Conservation (phyloP, 257 asterid genomes). For the Primulina huaijiensis region DNA sequence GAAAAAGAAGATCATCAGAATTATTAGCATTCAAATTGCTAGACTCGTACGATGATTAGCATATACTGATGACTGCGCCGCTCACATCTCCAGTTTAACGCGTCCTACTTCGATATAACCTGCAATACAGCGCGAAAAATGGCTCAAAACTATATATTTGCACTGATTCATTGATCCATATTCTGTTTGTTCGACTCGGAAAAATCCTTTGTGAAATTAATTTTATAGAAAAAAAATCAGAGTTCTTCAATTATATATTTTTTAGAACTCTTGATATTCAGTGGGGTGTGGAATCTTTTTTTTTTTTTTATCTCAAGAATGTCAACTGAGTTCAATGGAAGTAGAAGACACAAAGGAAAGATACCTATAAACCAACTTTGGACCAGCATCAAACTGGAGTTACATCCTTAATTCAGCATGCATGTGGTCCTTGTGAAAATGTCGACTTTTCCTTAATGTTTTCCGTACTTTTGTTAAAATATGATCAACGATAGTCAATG, state of each 20-base stretch:
- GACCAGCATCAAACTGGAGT: neutral
- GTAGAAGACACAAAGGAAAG: neutral
- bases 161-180: no score
- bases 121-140: no score
- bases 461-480: neutral
- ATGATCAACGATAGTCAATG: neutral
- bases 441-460: neutral
- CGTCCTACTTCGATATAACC: neutral
- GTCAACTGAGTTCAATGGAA: neutral
- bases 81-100: neutral
- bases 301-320: neutral
- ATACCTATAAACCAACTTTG: neutral
- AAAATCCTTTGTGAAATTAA: no score
- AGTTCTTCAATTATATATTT: no score
- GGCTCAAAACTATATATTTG: no score
- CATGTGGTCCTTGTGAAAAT: neutral
- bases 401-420: conserved; percentile 13
- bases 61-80: neutral
- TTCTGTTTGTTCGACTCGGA: no score
- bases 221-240: no score
- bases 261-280: no score
- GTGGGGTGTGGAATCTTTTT: no score
- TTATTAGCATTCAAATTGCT: neutral
- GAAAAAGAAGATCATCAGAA: neutral
- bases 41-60: neutral